Base-by-base conservation (phyloP, 768 basidiomycete species). In the Terana coerulea region DNA sequence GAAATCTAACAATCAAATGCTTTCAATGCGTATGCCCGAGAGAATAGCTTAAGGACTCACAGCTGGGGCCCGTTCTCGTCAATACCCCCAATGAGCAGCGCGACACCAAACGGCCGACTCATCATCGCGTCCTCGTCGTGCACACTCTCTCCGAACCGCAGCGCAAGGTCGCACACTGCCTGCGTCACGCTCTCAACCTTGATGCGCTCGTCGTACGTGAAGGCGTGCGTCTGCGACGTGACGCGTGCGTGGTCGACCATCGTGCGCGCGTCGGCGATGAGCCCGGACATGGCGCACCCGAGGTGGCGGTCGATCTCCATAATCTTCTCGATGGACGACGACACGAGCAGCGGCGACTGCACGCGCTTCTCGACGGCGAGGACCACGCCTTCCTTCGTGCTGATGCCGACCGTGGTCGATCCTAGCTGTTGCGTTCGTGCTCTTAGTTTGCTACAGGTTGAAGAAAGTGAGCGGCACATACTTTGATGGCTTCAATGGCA, bases 241-340 rank as follows among this genome's bases (percentile, higher is more conserved):
- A 99, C 95, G 54, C 97, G 82, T 24, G 97, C 97, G 66, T 99
- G 97, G 79, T 99, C 97, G 69, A 99, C 91, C 91, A 99, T 99
- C 42, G 97, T 99, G 56, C 97, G 84, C 39, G 97, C 95, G 72
- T 99, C 97, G 49, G 97, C 95, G 50, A 93, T 97, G 55, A 99
- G 79, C 28, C 90, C 90, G 40, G 92, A 95, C 95, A 98, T 98
- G 52, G 97, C 97, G 61, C 95, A 98, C 9, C 94, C 97, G 53
- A 99, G 83, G 73, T 99, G 97, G 11, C 69, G 59, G 73, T 98
- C 97, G 63, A 99, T 98, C 75, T 99, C 97, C 95, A 99, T 98
- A 67, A 98, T 98, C 78, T 98, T 98, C 69, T 99, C 95, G 64
- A 99, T 94, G 49, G 94, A 95, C 56, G 81, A 88, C 34, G 93